Conservation (phyloP, 371 early-diverging fungal species). For the Spiromyces aspiralis region DNA sequence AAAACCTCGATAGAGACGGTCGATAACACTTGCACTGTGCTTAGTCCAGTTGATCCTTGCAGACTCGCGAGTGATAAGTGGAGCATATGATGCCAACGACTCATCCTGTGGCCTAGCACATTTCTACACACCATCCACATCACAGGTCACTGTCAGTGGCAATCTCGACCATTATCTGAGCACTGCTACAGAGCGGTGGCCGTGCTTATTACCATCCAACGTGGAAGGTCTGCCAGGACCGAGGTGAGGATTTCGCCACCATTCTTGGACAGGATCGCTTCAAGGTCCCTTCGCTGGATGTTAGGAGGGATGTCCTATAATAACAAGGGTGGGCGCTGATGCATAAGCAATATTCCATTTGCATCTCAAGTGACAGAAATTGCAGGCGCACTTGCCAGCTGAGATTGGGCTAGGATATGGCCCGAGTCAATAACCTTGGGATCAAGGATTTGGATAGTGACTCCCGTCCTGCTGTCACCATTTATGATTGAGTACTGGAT, state of each 20-base stretch:
- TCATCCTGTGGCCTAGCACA: constrained; percentile 47
- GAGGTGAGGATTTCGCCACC: constrained; percentile 49
- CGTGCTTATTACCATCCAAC: neutral
- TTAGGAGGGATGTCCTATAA: neutral
- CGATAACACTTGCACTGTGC: constrained; percentile 43
- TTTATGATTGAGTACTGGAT: constrained; percentile 73
- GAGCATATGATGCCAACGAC: constrained; percentile 48
- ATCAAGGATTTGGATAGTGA: constrained; percentile 74
- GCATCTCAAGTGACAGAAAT: neutral
- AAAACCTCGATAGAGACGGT: constrained; percentile 52
- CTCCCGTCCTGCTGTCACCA: constrained; percentile 59
- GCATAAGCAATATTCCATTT: neutral
- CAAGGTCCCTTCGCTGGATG: constrained; percentile 5
- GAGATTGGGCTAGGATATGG: constrained; percentile 51
- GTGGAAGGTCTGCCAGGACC: constrained; percentile 32
- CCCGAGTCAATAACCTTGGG: constrained; percentile 71
- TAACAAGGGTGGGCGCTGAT: neutral
- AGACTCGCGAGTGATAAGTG: constrained; percentile 44
- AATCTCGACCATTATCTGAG: neutral
- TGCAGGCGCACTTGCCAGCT: constrained; percentile 22
- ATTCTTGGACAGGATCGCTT: constrained; percentile 29
- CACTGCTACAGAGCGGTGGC: neutral
- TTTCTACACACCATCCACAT: constrained; percentile 27
- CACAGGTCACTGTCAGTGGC: neutral
- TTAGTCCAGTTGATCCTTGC: constrained; percentile 40